Evolutionary conservation across 2,329 filamentous ascomycete genomes (phyloP).

Genomic region (Trichoderma guizhouense): DNA sequence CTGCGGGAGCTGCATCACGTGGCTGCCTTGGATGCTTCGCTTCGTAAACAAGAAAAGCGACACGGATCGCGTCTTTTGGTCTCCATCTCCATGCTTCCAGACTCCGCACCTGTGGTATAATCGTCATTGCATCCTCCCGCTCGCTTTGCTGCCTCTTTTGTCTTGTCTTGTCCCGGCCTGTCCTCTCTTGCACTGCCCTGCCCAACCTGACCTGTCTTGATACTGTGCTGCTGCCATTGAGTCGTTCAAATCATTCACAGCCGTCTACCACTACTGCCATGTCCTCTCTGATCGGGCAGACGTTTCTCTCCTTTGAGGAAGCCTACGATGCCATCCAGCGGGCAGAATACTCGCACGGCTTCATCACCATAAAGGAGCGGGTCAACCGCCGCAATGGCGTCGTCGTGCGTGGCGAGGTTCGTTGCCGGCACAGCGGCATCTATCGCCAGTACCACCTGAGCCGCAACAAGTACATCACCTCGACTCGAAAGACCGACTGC

Average conservation of each 20-base stretch:
- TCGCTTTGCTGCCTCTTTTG: not conserved
- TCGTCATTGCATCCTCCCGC: not conserved
- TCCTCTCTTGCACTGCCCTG: not conserved
- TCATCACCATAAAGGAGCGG: conserved; percentile 16
- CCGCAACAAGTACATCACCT: conserved; percentile 17
- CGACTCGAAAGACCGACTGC: conserved; percentile 12
- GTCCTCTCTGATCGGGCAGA: conserved; percentile 14
- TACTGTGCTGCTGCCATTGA: not conserved
- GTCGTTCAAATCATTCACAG: not conserved
- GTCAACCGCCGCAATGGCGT: conserved; percentile 15
- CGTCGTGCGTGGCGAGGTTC: conserved; percentile 12
- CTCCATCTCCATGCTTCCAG: not conserved
- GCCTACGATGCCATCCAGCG: conserved; percentile 16
- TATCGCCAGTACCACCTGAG: conserved; percentile 16
- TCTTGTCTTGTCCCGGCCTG: not conserved
- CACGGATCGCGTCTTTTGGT: conserved; percentile 5
- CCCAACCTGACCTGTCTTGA: not conserved
- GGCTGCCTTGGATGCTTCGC: not conserved
- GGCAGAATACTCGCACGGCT: conserved; percentile 11
- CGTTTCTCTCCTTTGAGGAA: conserved; percentile 13
- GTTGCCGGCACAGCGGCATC: conserved; percentile 14
- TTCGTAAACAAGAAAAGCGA: conserved; percentile 7
- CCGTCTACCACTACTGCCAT: not conserved
- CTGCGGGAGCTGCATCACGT: conserved; percentile 6
- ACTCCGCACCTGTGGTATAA: not conserved